phyloP scores from a whole-genome alignment of 306 rosid species.

The Hippophae rhamnoides region DNA sequence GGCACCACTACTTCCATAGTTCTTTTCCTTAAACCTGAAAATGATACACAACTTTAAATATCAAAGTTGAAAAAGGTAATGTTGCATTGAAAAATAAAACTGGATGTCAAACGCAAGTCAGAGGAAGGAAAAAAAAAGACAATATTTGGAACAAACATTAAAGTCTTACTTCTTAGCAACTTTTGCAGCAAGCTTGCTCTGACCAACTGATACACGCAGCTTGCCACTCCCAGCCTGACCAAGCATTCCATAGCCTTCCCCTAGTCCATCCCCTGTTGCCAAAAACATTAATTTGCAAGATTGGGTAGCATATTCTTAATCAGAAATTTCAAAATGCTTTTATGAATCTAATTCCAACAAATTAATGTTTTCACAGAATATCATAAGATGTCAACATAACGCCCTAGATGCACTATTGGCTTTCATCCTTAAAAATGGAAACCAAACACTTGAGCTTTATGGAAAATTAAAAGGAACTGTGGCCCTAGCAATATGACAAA shows the following conservation, averaged over 20 bases:
- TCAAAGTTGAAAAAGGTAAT: slow-evolving; percentile 3
- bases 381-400: too few relatives aligned
- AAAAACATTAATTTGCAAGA: slow-evolving; percentile 18
- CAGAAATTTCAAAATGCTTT: not conserved
- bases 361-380: too few relatives aligned
- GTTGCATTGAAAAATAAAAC: slow-evolving; percentile 1
- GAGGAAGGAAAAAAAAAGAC: not conserved
- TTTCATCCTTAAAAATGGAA: too few relatives aligned
- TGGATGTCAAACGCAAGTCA: not conserved
- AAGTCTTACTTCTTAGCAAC: slow-evolving; percentile 64
- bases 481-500: too few relatives aligned
- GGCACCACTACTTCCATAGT: slow-evolving; percentile 84
- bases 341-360: too few relatives aligned
- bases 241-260: slow-evolving; percentile 98
- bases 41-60: slow-evolving; percentile 8
- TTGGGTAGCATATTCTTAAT: not conserved
- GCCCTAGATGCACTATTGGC: too few relatives aligned
- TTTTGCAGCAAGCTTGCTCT: slow-evolving; percentile 84
- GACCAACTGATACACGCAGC: slow-evolving; percentile 84
- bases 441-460: too few relatives aligned
- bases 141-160: slow-evolving; percentile 4
- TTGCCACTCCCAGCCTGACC: slow-evolving; percentile 99
- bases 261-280: slow-evolving; percentile 79
- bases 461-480: too few relatives aligned
- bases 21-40: slow-evolving; percentile 84